Conservation (phyloP, 768 basidiomycete genomes). For the Boletus sp. region DNA sequence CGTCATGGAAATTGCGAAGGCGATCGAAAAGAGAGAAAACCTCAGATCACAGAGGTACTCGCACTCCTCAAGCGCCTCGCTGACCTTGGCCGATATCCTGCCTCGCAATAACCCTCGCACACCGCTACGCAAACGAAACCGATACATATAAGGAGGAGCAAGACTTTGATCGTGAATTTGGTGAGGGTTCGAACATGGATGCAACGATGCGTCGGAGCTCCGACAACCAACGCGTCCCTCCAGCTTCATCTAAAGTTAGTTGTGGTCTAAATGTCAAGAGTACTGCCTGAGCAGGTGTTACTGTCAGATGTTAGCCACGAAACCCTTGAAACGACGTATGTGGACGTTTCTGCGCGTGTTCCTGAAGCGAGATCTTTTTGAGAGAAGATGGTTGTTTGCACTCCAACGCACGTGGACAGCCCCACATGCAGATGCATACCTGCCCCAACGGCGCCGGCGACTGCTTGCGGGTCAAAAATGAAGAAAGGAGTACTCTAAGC, state of each 20-base stretch:
- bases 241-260: neutral
- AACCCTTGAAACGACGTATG: neutral
- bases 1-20: constrained; percentile 76
- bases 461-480: no score
- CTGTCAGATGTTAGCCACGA: neutral
- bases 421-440: no score
- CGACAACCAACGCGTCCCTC: neutral
- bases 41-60: constrained; percentile 86
- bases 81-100: constrained; percentile 89
- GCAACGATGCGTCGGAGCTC: neutral
- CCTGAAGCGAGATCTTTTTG: neutral
- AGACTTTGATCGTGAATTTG: constrained; percentile 81
- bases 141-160: constrained; percentile 86
- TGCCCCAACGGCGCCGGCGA: no score
- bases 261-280: neutral
- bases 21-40: constrained; percentile 79
- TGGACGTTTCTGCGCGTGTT: neutral
- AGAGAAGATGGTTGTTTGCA: neutral
- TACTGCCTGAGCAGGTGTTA: neutral
- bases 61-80: constrained; percentile 85
- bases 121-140: constrained; percentile 98
- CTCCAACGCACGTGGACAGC: no score
- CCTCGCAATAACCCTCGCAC: constrained; percentile 95
- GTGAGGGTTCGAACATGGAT: neutral
- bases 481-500: no score